Evolutionary conservation across 2,329 filamentous ascomycete genomes (phyloP).

Genomic region (Claviceps sp.): DNA sequence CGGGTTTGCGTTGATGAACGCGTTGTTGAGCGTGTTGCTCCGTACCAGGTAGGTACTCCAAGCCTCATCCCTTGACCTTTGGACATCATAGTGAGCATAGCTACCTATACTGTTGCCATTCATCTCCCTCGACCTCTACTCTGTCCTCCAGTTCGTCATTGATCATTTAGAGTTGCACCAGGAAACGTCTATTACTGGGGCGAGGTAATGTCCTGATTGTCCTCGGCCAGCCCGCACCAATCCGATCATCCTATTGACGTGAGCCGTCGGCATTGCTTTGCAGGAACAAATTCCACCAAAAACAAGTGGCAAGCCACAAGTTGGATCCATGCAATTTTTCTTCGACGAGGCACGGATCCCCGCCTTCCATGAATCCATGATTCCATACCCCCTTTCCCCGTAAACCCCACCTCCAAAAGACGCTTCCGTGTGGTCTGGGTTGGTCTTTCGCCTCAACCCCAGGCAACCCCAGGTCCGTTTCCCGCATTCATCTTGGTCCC

Average conservation of each 20-base stretch:
- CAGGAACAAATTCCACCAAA: background rate
- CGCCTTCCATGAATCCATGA: background rate
- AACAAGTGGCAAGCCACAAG: background rate
- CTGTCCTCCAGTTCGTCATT: background rate
- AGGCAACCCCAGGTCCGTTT: background rate
- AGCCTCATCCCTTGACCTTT: too few relatives aligned
- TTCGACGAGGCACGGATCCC: background rate
- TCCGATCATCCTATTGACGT: background rate
- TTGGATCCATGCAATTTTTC: background rate
- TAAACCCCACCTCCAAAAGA: background rate
- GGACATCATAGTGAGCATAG: too few relatives aligned
- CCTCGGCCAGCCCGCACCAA: background rate
- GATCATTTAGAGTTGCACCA: background rate
- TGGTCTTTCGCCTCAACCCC: background rate
- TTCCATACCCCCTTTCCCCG: background rate
- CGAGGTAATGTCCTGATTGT: background rate
- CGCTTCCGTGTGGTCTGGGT: background rate
- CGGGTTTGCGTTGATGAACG: conserved; percentile 1
- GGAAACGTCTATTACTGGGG: background rate
- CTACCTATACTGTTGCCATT: too few relatives aligned
- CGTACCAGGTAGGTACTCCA: too few relatives aligned
- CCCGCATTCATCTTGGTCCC: background rate
- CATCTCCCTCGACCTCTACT: too few relatives aligned
- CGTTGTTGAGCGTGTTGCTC: background rate
- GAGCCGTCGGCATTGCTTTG: background rate